Evolutionary conservation across 805 yeast genomes (phyloP), one percentile per base, ranked within the genome.

Genomic region (Pichia deserticola): DNA sequence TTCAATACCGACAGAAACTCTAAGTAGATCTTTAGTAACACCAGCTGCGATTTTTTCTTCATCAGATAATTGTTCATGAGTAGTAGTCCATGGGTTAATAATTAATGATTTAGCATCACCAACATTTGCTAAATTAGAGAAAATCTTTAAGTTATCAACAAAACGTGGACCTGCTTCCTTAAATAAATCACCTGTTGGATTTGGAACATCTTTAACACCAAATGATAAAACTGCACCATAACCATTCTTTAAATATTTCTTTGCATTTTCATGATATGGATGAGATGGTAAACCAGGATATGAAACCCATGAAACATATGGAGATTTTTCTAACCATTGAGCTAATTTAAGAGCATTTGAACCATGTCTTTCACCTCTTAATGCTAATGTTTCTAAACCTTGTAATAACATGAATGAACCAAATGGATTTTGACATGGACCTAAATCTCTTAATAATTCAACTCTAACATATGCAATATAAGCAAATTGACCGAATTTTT

Each of bases 81-180:
- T 92, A 39, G 98, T 93, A 70, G 79, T 89, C 77, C 84, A 90
- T 57, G 99, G 99, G 48, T 97, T 90, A 68, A 92, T 92, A 51
- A 92, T 95, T 65, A 92, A 77, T 42, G 98, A 88, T 74, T 92
- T 93, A 45, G 92, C 83, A 64, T 92, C 99, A 65, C 99, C 99
- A 51, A 92, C 97, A 62, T 92, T 92, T 45, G 99, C 98, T 65
- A 93, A 80, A 73, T 89, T 87, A 34, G 96, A 84, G 50, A 96
- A 95, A 51, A 93, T 70, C 69, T 88, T 79, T 68, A 93, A 79
- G 59, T 71, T 72, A 68, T 90, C 96, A 53, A 88, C 96, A 53
- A 89, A 88, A 59, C 75, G 77, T 48, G 92, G 90, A 59, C 95
- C 89, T 39, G 90, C 79, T 56, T 82, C 85, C 59, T 79, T 65